Conservation (phyloP, 306 rosid species). For the Vigna reflexopilosa region DNA sequence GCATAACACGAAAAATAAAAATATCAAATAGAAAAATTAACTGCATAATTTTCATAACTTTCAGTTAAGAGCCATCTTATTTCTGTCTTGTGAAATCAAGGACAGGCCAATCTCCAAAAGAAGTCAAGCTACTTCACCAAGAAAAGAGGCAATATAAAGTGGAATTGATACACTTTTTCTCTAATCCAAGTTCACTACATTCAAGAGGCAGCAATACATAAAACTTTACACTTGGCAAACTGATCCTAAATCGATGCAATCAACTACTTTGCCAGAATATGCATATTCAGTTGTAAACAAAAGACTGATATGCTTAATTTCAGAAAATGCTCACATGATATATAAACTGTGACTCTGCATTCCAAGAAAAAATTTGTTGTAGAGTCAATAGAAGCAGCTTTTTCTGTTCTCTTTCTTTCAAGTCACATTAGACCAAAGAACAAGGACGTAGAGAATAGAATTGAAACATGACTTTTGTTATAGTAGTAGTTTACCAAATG, state of each 20-base stretch:
- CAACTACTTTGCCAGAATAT: background rate
- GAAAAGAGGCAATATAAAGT: background rate
- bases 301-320: background rate
- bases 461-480: background rate
- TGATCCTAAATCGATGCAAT: background rate
- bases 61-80: constrained; percentile 14
- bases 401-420: background rate
- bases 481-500: background rate
- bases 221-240: background rate
- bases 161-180: background rate
- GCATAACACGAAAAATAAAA: background rate
- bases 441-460: background rate
- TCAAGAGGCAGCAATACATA: background rate
- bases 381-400: constrained; percentile 2
- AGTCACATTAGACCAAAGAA: constrained; percentile 18
- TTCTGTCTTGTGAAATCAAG: background rate
- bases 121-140: constrained; percentile 7
- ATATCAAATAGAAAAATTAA: background rate
- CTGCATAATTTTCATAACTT: background rate
- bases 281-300: background rate
- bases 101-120: background rate
- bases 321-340: constrained; percentile 1
- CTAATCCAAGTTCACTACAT: constrained; percentile 18
- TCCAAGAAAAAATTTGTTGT: background rate
- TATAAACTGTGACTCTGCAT: background rate